Base-by-base conservation (phyloP, 2,329 filamentous ascomycete genomes). In the Dothiorella sarmentorum region DNA sequence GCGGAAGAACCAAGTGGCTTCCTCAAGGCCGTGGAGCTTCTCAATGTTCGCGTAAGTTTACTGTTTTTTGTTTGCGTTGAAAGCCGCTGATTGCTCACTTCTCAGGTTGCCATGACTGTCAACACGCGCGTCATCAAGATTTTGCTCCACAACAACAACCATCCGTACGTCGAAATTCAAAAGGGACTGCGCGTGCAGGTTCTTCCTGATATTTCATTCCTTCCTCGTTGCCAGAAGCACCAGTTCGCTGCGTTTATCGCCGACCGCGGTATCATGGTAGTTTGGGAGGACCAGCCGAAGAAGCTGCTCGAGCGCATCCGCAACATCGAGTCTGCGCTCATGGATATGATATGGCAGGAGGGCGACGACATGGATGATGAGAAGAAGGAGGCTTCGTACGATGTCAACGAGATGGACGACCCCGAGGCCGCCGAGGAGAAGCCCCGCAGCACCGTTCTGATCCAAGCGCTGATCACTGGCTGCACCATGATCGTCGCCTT, bases 191-290 rank as follows among this genome's bases (percentile, higher is more conserved):
- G 81, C 24, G 71, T 88, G 6, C 86, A 89, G 66, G 81, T 88
- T 4, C 73, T 88, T 20, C 80, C 80, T 2, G 80, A 79, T 49
- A 79, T 87, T 59, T 73, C 75, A 2, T 78, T 82, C 49, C 74
- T 89, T 4, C 81, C 82, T 0, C 71, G 76, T 22, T 86, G 83
- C 64, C 80, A 85, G 66, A 85, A 85, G 67, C 83, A 86, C 70
- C 84, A 86, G 61, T 86, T 85, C 65, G 84, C 82, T n/a, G 84
- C 84, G 7, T 86, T 86, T 67, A 81, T 86, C 53, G 76, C 80
- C 60, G 82, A 85, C 62, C 73, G 77, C n/a, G 75, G 76, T 42
- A 75, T 85, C 37, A 69, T 86, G n/a, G 75, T 85, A 4, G 82
- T 86, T 22, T 87, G 84, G 84, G 84, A 85, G 42, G 84, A 87